Evolutionary conservation across 2,329 filamentous ascomycete genomes (phyloP).

Genomic region (Setomelanomma holmii): DNA sequence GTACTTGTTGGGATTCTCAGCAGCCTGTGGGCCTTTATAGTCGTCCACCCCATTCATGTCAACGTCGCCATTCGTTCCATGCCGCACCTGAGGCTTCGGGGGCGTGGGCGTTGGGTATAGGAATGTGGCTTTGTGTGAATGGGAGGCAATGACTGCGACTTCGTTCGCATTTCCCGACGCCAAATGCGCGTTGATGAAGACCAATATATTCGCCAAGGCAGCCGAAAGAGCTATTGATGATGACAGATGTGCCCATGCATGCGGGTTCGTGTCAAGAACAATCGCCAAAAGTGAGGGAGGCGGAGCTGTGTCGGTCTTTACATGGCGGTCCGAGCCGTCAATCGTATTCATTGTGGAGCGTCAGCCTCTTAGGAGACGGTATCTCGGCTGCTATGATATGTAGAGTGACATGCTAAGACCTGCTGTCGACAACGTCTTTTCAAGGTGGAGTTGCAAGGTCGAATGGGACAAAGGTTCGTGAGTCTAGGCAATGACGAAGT

Average conservation of each 20-base stretch:
- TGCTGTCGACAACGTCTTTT: not conserved
- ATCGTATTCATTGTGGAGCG: conserved; percentile 69
- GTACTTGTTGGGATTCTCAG: conserved; percentile 80
- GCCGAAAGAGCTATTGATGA: conserved; percentile 79
- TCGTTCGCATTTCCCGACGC: conserved; percentile 94
- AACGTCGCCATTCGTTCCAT: conserved; percentile 32
- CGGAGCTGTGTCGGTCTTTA: conserved; percentile 56
- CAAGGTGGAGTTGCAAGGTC: not conserved
- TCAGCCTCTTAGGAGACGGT: not conserved
- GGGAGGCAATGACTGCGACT: conserved; percentile 88
- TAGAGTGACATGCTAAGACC: not conserved
- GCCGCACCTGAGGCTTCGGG: conserved; percentile 20
- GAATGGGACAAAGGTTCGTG: not conserved
- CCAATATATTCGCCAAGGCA: conserved; percentile 85
- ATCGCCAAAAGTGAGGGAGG: conserved; percentile 86
- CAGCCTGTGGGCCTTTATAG: conserved; percentile 28
- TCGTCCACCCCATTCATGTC: conserved; percentile 35
- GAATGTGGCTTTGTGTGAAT: conserved; percentile 85
- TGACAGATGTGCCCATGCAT: conserved; percentile 85
- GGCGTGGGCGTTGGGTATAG: conserved; percentile 73
- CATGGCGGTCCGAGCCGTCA: conserved; percentile 62
- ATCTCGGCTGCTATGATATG: not conserved
- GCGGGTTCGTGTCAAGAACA: conserved; percentile 94
- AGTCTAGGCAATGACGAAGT: not conserved
- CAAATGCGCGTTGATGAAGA: conserved; percentile 96